Conservation (phyloP, 371 early-diverging fungal genomes). For the Synchytrium microbalum region DNA sequence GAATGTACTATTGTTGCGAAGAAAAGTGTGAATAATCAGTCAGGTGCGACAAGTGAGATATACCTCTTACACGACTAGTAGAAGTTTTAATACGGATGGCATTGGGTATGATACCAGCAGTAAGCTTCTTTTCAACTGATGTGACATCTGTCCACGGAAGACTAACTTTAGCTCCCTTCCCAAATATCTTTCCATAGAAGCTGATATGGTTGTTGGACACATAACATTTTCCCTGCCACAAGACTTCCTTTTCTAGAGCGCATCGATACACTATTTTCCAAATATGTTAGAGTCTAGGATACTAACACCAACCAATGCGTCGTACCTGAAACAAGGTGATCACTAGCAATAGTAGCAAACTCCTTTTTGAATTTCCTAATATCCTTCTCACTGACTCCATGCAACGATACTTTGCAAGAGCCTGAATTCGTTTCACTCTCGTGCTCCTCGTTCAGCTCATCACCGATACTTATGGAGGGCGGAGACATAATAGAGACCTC, state of each 20-base stretch:
- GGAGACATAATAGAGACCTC: too few relatives aligned
- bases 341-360: neutral
- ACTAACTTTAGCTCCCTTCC: conserved; percentile 34
- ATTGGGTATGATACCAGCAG: conserved; percentile 49
- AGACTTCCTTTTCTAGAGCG: conserved; percentile 46
- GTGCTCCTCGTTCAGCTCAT: too few relatives aligned
- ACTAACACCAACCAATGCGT: neutral
- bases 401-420: neutral
- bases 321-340: neutral
- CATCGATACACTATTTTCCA: conserved; percentile 28
- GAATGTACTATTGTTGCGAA: conserved; percentile 18
- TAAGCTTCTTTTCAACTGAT: conserved; percentile 42
- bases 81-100: conserved; percentile 32
- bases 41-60: neutral
- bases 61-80: conserved; percentile 4
- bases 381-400: neutral
- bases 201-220: conserved; percentile 32
- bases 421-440: too few relatives aligned
- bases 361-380: neutral
- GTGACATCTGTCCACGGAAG: conserved; percentile 35
- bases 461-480: too few relatives aligned
- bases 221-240: conserved; percentile 51
- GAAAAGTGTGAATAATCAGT: neutral
- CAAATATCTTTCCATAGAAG: conserved; percentile 47
- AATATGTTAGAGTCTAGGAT: neutral